These are phyloP conservation scores for Colletotrichum sp. DNA, from an alignment of 2,329 filamentous ascomycete species.

Conservation along the genomic window DNA sequence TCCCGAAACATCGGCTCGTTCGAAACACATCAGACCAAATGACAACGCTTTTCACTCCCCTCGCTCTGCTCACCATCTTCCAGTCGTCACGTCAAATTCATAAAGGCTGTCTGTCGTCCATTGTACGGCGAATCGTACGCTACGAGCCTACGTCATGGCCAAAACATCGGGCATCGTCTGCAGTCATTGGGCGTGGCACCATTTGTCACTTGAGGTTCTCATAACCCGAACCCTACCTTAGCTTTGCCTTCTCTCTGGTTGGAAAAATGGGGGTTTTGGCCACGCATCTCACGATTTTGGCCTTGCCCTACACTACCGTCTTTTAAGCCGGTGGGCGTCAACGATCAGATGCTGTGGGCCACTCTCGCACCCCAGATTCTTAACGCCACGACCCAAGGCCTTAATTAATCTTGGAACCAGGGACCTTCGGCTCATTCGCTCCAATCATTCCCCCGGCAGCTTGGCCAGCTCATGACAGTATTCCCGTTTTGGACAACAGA, in stretches of 20 bases:
- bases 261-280: neutral
- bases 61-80: neutral
- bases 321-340: neutral
- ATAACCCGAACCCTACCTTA: neutral
- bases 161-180: neutral
- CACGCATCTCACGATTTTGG: neutral
- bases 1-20: constrained; percentile 3
- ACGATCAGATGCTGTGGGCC: neutral
- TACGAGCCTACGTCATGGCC: neutral
- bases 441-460: neutral
- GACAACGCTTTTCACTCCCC: neutral
- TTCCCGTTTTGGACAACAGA: neutral
- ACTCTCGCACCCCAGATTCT: constrained; percentile 14
- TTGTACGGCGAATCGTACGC: neutral
- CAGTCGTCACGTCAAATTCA: neutral
- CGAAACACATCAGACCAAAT: neutral
- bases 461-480: neutral
- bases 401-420: constrained; percentile 7
- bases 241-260: neutral
- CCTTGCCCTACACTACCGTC: neutral
- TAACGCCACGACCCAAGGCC: constrained; percentile 13
- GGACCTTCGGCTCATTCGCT: neutral
- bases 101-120: neutral
- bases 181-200: neutral
- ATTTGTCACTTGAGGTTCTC: neutral